Evolutionary conservation across 2,329 filamentous ascomycete genomes (phyloP).

Genomic region (Curvularia sp.): DNA sequence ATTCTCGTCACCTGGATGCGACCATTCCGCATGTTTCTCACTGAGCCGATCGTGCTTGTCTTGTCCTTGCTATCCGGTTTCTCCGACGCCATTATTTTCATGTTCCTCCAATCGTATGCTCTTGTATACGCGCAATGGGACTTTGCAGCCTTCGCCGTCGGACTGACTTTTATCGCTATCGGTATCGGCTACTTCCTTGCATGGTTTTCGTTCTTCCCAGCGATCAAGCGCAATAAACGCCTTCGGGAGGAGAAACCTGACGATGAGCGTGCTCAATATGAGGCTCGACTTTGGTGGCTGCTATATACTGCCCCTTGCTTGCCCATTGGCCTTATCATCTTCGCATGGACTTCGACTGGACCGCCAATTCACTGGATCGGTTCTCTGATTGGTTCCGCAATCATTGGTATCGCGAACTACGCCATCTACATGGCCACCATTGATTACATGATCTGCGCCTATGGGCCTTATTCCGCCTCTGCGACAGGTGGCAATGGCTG

Average conservation of each 20-base stretch:
- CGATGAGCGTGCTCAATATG: constrained; percentile 45
- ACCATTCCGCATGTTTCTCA: constrained; percentile 77
- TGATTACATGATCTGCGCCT: constrained; percentile 79
- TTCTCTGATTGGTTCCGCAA: constrained; percentile 68
- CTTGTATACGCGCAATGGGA: constrained; percentile 73
- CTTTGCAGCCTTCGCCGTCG: constrained; percentile 65
- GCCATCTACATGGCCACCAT: constrained; percentile 80
- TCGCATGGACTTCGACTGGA: constrained; percentile 72
- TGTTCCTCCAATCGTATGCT: constrained; percentile 74
- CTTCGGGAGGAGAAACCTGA: constrained; percentile 38
- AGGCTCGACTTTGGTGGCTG: constrained; percentile 69
- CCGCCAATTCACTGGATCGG: constrained; percentile 73
- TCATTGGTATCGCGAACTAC: constrained; percentile 76
- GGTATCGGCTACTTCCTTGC: constrained; percentile 69
- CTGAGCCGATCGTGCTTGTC: constrained; percentile 75
- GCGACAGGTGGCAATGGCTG: constrained; percentile 81
- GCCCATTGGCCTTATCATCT: constrained; percentile 73
- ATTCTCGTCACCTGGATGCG: constrained; percentile 59
- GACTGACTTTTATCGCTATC: constrained; percentile 67
- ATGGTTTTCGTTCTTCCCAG: constrained; percentile 66
- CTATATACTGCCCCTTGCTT: constrained; percentile 67
- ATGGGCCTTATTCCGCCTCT: constrained; percentile 76
- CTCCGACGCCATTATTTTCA: constrained; percentile 79
- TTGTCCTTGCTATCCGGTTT: constrained; percentile 77
- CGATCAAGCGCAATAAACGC: constrained; percentile 51